Conservation (phyloP, 2,329 filamentous ascomycete genomes). For the Aspergillus phoenicis region DNA sequence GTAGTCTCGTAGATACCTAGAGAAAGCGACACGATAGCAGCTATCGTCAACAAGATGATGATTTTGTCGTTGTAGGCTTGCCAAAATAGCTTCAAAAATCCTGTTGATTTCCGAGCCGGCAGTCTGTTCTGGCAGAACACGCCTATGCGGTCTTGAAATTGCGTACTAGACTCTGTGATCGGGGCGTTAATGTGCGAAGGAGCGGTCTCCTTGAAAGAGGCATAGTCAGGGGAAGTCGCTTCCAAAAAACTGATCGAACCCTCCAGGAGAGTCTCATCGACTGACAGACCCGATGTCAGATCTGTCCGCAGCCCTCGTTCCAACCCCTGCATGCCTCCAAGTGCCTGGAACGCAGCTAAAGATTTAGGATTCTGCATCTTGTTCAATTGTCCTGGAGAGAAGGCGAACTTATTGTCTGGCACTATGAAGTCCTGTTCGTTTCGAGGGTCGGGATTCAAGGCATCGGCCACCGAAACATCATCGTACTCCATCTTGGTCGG, state of each 20-base stretch:
- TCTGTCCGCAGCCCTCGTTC: slow-evolving; percentile 78
- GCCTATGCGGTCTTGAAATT: slow-evolving; percentile 60
- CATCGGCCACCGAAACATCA: slow-evolving; percentile 52
- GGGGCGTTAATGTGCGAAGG: slow-evolving; percentile 7
- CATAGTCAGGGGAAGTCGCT: slow-evolving; percentile 48
- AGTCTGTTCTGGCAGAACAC: slow-evolving; percentile 64
- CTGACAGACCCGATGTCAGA: slow-evolving; percentile 70
- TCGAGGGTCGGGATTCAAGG: slow-evolving; percentile 73
- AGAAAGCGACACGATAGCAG: slow-evolving; percentile 68
- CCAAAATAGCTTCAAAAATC: slow-evolving; percentile 65
- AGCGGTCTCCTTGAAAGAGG: slow-evolving; percentile 11
- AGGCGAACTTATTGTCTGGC: slow-evolving; percentile 81
- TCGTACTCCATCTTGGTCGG: slow-evolving; percentile 35
- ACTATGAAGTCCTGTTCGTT: slow-evolving; percentile 76
- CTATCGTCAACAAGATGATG: slow-evolving; percentile 68
- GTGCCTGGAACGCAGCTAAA: slow-evolving; percentile 73
- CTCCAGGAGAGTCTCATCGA: slow-evolving; percentile 70
- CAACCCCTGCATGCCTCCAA: slow-evolving; percentile 76
- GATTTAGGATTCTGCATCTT: slow-evolving; percentile 92
- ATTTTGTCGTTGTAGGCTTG: slow-evolving; percentile 74
- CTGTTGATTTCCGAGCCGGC: slow-evolving; percentile 64
- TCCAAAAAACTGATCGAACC: slow-evolving; percentile 73
- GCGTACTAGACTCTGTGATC: slow-evolving; percentile 24
- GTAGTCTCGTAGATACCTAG: slow-evolving; percentile 71
- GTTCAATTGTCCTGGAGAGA: slow-evolving; percentile 73